Base-by-base conservation (phyloP, 1,284 basidiomycete species). In the Rhodotorula sp. region DNA sequence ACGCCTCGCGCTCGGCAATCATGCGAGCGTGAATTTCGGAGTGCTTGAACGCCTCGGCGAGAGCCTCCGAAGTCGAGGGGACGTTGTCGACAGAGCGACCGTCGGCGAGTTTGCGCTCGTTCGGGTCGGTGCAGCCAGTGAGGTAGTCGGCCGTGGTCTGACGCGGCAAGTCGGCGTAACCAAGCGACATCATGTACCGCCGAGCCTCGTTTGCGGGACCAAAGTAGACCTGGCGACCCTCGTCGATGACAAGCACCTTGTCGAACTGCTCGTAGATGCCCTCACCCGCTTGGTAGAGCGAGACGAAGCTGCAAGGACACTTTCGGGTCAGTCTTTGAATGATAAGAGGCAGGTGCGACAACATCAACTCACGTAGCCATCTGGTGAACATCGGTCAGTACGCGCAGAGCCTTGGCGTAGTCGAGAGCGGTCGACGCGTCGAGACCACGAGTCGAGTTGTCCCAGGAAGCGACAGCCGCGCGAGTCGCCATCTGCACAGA, bases 201-300 rank as follows among this genome's bases (percentile, higher is more conserved):
- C 91, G 88, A n/a, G 93, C 93, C 69, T 88, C 86, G 82, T 82
- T 82, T 0, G 87, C 86, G 6, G 88, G 87, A 10, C 93, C 93
- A 79, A 88, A 93, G 85, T 88, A 96, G 54, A 92, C 91, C 80
- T 92, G 89, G 58, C 87, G 89, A 20, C 93, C 93, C 80, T 92
- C 84, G 81, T 93, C 89, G 67, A 96, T 84, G 39, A 97, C 87
- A 70, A 79, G 74, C 71, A 91, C 89, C 81, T 91, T 91, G 83
- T 91, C 90, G 76, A 92, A 92, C 63, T 84, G 83, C 18, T 87
- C 82, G 80, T 76, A 91, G 81, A 78, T 93, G 83, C 81, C 90
- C 87, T 82, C 81, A 65, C 88, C 86, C 51, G 87, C 87, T 81
- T 72, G 70, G 64, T 72, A 72, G 10, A 72, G 64, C 34, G 67